A percentile compares a stretch with the other conserved stretches of the same genome.
Evolutionary conservation across 2,329 filamentous ascomycete species (phyloP).

Genomic region (Talaromyces atroroseus): DNA sequence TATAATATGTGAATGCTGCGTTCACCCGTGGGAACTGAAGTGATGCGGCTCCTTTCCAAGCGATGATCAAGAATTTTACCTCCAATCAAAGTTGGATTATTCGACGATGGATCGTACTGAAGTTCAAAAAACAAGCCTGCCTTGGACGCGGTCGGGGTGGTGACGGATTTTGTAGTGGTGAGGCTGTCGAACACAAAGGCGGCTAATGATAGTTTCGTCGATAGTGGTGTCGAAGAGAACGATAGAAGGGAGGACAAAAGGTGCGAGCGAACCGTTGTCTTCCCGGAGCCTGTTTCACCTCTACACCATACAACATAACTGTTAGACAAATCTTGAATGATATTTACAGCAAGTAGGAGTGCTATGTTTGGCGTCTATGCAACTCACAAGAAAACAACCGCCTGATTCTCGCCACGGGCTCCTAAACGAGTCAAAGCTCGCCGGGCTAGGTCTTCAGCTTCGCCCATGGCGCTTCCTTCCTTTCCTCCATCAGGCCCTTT

Average conservation of each 20-base stretch:
- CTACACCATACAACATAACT: conserved; percentile 44
- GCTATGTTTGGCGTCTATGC: no score
- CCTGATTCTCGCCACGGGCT: conserved; percentile 86
- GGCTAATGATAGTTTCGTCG: conserved; percentile 85
- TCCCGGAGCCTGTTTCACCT: conserved; percentile 92
- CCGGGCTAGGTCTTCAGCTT: conserved; percentile 85
- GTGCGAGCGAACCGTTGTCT: conserved; percentile 89
- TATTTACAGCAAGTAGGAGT: neutral
- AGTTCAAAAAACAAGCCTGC: conserved; percentile 92
- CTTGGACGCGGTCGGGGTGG: conserved; percentile 92
- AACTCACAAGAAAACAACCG: conserved; percentile 83
- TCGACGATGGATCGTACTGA: conserved; percentile 84
- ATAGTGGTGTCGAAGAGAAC: conserved; percentile 87
- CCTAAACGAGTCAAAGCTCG: conserved; percentile 81
- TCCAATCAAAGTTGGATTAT: conserved; percentile 82
- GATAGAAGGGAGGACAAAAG: conserved; percentile 77
- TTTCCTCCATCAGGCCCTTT: conserved; percentile 87
- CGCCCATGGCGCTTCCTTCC: conserved; percentile 85
- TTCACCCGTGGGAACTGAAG: conserved; percentile 89
- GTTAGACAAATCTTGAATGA: conserved; percentile 18
- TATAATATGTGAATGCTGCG: conserved; percentile 95
- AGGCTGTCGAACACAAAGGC: conserved; percentile 94
- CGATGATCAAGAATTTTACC: conserved; percentile 92
- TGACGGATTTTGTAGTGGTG: conserved; percentile 94
- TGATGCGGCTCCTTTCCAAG: conserved; percentile 83